A percentile compares a stretch with the other conserved stretches of the same genome.
phyloP scores from a whole-genome alignment of 257 asterid species.

The Haberlea rhodopensis region DNA sequence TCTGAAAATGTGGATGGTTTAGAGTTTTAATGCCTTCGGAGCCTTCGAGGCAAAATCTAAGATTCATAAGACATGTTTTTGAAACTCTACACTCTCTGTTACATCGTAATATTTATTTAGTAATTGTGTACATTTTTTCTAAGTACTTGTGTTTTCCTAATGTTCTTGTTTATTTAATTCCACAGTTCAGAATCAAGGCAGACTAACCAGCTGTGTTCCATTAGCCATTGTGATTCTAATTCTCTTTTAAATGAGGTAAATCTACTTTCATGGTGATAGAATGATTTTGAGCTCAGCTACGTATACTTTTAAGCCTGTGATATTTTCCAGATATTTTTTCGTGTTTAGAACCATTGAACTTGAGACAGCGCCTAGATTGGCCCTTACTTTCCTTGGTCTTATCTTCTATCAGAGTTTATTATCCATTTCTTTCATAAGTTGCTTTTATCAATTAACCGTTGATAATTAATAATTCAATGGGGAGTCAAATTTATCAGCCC shows the following conservation, averaged over 20 bases:
- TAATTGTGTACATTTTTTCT: not conserved
- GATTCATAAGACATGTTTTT: no score
- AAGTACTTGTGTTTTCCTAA: constrained; percentile 22
- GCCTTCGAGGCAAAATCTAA: no score
- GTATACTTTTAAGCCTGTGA: not conserved
- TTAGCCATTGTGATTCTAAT: constrained; percentile 86
- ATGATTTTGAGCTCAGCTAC: not conserved
- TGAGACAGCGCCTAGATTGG: not conserved
- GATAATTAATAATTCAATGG: no score
- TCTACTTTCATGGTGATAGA: not conserved
- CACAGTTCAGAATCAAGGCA: constrained; percentile 86
- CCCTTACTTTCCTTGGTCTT: not conserved
- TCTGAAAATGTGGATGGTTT: not conserved
- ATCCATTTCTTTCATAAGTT: not conserved
- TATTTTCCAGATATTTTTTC: not conserved
- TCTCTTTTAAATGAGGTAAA: constrained; percentile 94
- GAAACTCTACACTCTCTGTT: no score
- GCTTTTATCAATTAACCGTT: not conserved
- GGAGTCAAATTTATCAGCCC: not conserved
- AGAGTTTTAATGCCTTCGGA: not conserved
- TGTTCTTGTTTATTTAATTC: constrained; percentile 31
- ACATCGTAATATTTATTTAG: not conserved
- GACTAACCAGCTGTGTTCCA: constrained; percentile 91
- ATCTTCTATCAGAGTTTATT: not conserved
- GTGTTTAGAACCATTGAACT: constrained; percentile 20